phyloP scores from a whole-genome alignment of 2,329 filamentous ascomycete genomes.

The Nemania bipapillata region DNA sequence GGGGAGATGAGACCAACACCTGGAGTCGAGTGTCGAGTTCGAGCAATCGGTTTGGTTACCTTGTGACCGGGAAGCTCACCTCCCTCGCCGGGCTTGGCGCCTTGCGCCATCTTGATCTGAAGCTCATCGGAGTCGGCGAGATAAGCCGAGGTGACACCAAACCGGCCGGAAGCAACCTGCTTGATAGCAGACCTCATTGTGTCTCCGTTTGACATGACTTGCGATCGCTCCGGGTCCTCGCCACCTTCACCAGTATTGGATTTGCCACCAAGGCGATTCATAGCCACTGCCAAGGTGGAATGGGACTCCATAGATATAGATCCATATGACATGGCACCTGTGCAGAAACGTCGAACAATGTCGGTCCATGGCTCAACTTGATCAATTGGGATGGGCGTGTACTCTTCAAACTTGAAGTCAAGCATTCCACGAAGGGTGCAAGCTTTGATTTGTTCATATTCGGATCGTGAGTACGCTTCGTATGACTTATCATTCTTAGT shows the following conservation, averaged over 20 bases:
- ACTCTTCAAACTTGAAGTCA: conserved; percentile 94
- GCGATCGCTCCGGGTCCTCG: conserved; percentile 90
- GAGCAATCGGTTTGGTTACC: conserved; percentile 91
- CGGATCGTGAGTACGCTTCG: conserved; percentile 91
- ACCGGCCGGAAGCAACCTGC: conserved; percentile 94
- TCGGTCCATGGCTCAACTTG: conserved; percentile 99
- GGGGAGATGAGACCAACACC: conserved; percentile 96
- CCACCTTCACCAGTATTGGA: conserved; percentile 98
- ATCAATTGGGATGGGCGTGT: conserved; percentile 86
- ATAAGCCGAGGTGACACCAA: conserved; percentile 95
- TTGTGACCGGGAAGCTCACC: conserved; percentile 97
- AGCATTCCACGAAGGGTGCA: conserved; percentile 94
- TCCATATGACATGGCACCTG: conserved; percentile 97
- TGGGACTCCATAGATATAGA: conserved; percentile 99
- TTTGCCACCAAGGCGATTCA: conserved; percentile 96
- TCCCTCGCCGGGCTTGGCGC: conserved; percentile 96
- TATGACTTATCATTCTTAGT: conserved; percentile 99
- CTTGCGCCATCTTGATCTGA: conserved; percentile 99
- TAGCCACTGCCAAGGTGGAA: conserved; percentile 92
- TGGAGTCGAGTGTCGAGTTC: conserved; percentile 93
- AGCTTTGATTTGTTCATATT: conserved; percentile 96
- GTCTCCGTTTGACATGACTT: conserved; percentile 88
- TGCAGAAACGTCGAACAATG: conserved; percentile 95
- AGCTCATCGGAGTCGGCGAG: conserved; percentile 94
- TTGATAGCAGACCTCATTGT: conserved; percentile 98